Conservation (phyloP, 257 asterid species). For the Jasminum sambac region DNA sequence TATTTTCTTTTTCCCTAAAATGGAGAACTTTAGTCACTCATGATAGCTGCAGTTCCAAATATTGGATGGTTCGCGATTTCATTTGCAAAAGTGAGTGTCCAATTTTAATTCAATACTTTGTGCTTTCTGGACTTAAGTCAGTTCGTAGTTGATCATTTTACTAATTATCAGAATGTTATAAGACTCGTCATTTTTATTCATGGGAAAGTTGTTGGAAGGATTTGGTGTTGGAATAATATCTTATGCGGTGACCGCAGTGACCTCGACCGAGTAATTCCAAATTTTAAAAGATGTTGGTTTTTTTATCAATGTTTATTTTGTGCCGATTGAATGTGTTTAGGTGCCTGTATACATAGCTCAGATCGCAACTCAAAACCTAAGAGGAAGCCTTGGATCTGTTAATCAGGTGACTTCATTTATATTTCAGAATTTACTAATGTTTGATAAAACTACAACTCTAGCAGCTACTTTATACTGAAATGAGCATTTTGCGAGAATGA, state of each 20-base stretch:
- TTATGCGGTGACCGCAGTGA: constrained; percentile 86
- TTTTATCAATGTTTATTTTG: constrained; percentile 16
- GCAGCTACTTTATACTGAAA: neutral
- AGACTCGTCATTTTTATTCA: constrained; percentile 82
- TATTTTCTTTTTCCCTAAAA: neutral
- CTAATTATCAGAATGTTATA: constrained; percentile 21
- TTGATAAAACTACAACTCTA: neutral
- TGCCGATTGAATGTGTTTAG: constrained; percentile 35
- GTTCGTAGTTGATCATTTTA: neutral
- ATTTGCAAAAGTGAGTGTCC: constrained; percentile 66
- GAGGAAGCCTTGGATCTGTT: constrained; percentile 87
- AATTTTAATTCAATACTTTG: neutral
- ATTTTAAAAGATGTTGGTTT: constrained; percentile 6
- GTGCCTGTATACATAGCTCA: constrained; percentile 94
- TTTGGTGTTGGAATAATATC: constrained; percentile 93
- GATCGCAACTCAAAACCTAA: constrained; percentile 83
- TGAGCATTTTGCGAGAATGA: neutral
- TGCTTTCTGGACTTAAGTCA: neutral
- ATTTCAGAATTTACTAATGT: neutral
- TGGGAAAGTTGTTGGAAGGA: constrained; percentile 92
- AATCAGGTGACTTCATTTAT: constrained; percentile 58
- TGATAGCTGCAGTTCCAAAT: constrained; percentile 86
- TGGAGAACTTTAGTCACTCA: constrained; percentile 67
- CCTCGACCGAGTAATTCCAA: constrained; percentile 7
- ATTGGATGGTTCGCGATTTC: constrained; percentile 92